Evolutionary conservation across 2,329 filamentous ascomycete genomes (phyloP).

Genomic region (Aspergillus costaricaensis): DNA sequence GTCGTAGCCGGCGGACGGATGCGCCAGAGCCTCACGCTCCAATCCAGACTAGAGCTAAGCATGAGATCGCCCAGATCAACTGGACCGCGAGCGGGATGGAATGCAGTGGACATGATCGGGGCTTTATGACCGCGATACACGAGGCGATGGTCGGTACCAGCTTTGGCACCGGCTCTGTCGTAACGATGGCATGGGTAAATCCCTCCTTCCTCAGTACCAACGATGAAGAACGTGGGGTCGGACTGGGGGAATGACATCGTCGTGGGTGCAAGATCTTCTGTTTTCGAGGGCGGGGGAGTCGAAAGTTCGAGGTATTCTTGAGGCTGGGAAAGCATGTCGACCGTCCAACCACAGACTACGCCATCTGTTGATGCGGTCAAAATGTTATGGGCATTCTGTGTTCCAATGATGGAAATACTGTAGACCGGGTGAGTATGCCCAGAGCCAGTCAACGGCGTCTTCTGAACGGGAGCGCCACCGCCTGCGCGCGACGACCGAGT

Average conservation of each 20-base stretch:
- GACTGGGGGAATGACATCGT: slow-evolving; percentile 93
- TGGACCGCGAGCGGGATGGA: slow-evolving; percentile 88
- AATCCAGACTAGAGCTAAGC: slow-evolving; percentile 88
- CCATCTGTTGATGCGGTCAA: slow-evolving; percentile 96
- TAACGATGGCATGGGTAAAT: slow-evolving; percentile 98
- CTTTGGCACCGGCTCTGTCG: slow-evolving; percentile 94
- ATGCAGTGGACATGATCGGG: slow-evolving; percentile 93
- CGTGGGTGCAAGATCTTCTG: slow-evolving; percentile 91
- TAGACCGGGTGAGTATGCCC: slow-evolving; percentile 97
- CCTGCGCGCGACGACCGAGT: slow-evolving; percentile 79
- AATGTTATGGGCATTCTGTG: slow-evolving; percentile 98
- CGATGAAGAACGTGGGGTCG: slow-evolving; percentile 95
- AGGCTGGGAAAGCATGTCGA: slow-evolving; percentile 96
- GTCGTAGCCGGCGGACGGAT: slow-evolving; percentile 60
- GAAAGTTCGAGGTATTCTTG: slow-evolving; percentile 90
- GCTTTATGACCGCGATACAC: slow-evolving; percentile 88
- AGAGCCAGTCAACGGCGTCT: slow-evolving; percentile 90
- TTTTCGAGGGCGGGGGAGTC: slow-evolving; percentile 81
- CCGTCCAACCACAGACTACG: slow-evolving; percentile 94
- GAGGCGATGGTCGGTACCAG: slow-evolving; percentile 85
- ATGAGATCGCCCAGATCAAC: slow-evolving; percentile 94
- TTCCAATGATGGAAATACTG: slow-evolving; percentile 91
- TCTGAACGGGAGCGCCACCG: slow-evolving; percentile 75
- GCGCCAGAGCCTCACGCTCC: slow-evolving; percentile 97
- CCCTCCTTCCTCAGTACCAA: slow-evolving; percentile 92